Base-by-base conservation (phyloP, 1,284 basidiomycete species). In the Lignosus rhinocerotis region DNA sequence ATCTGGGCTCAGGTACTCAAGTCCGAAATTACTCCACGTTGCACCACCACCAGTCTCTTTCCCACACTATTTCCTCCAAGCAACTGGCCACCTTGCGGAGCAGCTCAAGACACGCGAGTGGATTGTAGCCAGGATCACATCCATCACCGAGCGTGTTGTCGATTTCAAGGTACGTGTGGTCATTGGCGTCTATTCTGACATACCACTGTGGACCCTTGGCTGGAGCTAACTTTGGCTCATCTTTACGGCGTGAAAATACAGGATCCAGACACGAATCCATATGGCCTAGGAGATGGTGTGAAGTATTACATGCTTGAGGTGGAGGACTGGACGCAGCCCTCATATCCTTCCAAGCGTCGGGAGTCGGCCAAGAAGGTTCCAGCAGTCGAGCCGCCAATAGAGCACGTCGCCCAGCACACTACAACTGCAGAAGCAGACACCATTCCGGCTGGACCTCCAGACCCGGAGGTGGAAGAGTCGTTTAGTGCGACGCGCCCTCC, bases 41-140 rank as follows among this genome's bases (percentile, higher is more conserved):
- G 32, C 31, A 39, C 16, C 60, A 32, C 21, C 32, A 63, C 53
- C 67, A 94, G 93, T 97, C 7, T 94, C 92, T 6, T 96, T 94
- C 73, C 96, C 96, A 36, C 96, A 98, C 76, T 96, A 96, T 75
- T 99, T 99, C 78, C 83, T 99, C 45, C 87, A 94, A 69, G 90
- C 93, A 6, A 90, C 87, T 0, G 91, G 89, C 0, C 83, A 88
- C 64, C 80, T 98, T 41, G 90, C 88, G 10, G 93, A 96, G 67
- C 91, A 95, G 70, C 76, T 94, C 55, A 90, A 89, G 72, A 86
- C 85, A 17, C 82, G 93, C 47, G 95, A 97, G 75, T 97, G 94
- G 93, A 93, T 96, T 68, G 93, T 98, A 12, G 95, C 94, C 6
- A 82, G 94, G 61, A 96, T 98, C 67, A 90, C 89, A 0, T 90